Evolutionary conservation across 441 rosid species (phyloP).

Genomic region (Populus tomentosa): DNA sequence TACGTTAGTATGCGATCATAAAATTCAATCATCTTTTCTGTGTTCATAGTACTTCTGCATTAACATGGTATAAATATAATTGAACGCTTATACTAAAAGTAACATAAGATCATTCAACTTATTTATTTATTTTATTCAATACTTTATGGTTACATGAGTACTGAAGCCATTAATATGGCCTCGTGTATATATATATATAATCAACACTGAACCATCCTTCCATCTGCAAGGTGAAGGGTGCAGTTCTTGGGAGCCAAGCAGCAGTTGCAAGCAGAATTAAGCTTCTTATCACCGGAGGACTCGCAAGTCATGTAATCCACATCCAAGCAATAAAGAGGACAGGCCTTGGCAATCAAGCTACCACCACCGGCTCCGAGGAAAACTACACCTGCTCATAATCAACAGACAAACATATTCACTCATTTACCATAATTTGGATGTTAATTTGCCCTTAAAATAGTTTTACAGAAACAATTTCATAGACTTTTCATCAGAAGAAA

Average conservation of each 20-base stretch:
- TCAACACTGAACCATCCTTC: constrained; percentile 23
- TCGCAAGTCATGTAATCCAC: constrained; percentile 34
- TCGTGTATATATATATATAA: neutral
- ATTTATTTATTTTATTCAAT: no score
- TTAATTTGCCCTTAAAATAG: no score
- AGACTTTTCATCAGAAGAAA: no score
- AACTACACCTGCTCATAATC: neutral
- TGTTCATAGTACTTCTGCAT: neutral
- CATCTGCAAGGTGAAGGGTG: constrained; percentile 35
- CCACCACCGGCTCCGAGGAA: neutral
- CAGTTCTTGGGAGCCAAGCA: constrained; percentile 38
- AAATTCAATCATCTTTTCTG: no score
- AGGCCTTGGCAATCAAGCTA: neutral
- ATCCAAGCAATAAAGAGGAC: constrained; percentile 35
- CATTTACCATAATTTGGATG: no score
- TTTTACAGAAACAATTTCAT: no score
- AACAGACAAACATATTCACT: neutral
- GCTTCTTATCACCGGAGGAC: constrained; percentile 25
- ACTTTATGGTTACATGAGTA: neutral
- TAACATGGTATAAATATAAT: no score
- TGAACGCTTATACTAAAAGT: neutral
- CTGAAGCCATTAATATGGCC: neutral
- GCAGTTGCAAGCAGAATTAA: constrained; percentile 33
- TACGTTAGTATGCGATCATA: no score
- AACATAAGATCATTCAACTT: neutral